Evolutionary conservation across 169 alveolate species (phyloP).

Genomic region (Eimeria brunetti): DNA sequence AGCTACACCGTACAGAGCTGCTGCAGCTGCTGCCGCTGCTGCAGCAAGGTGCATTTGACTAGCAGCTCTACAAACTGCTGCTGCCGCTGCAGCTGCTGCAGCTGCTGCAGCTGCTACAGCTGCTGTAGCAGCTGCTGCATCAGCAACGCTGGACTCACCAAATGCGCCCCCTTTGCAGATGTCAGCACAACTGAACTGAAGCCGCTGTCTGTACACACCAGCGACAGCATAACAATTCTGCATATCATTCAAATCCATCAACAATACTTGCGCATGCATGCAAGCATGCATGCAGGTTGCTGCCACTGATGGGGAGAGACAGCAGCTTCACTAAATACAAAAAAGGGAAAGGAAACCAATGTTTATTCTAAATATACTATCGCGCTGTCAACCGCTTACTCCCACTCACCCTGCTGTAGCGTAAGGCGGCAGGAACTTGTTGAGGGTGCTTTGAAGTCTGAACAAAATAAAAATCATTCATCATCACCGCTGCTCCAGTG

Average conservation of each 20-base stretch:
- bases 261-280: background rate
- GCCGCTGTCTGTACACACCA: slow-evolving; percentile 61
- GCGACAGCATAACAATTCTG: background rate
- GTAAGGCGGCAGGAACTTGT: slow-evolving; percentile 50
- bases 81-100: too few species aligned
- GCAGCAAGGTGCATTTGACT: background rate
- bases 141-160: background rate
- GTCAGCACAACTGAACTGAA: slow-evolving; percentile 65
- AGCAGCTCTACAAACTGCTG: background rate
- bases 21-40: background rate
- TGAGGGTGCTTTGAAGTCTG: slow-evolving; percentile 41
- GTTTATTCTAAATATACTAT: too few species aligned
- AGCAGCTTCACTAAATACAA: too few species aligned
- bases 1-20: background rate
- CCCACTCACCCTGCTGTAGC: slow-evolving; percentile 67
- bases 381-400: background rate
- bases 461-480: background rate
- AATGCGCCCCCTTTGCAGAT: slow-evolving; percentile 69
- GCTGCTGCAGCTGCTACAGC: too few species aligned
- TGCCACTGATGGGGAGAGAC: too few species aligned
- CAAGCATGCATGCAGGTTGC: background rate
- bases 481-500: background rate
- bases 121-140: slow-evolving; percentile 4
- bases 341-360: too few species aligned
- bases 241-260: background rate